A percentile compares a stretch with the other conserved stretches of the same genome.
These are phyloP conservation scores for Epichloe elymi DNA, from an alignment of 2,329 filamentous ascomycete genomes.

Conservation along the genomic window DNA sequence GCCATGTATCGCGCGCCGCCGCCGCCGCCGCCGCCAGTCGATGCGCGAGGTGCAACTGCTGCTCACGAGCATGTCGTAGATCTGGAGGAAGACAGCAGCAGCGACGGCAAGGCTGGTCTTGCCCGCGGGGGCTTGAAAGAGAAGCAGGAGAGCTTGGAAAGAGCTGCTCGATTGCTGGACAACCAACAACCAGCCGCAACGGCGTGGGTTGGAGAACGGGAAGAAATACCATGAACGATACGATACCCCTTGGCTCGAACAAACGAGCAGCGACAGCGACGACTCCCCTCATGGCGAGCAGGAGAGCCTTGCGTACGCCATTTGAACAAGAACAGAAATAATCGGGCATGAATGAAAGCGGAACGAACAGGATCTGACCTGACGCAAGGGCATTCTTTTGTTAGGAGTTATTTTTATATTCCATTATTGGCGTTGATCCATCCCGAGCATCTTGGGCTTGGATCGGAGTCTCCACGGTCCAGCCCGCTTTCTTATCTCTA, in stretches of 20 bases:
- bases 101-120: slow-evolving; percentile 8
- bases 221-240: not conserved
- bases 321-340: too few relatives aligned
- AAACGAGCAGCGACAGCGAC: not conserved
- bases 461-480: too few relatives aligned
- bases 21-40: slow-evolving; percentile 2
- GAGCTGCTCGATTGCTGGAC: slow-evolving; percentile 27
- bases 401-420: too few relatives aligned
- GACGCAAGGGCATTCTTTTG: too few relatives aligned
- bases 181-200: slow-evolving; percentile 9
- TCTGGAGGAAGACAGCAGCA: slow-evolving; percentile 14
- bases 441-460: too few relatives aligned
- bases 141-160: slow-evolving; percentile 25
- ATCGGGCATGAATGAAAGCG: too few relatives aligned
- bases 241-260: not conserved
- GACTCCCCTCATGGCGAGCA: too few relatives aligned
- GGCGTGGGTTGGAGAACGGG: not conserved
- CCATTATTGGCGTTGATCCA: not conserved
- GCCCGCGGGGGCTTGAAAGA: slow-evolving; percentile 17
- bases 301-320: too few relatives aligned
- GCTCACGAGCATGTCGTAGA: slow-evolving; percentile 11
- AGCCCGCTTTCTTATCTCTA: too few relatives aligned
- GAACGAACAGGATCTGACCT: too few relatives aligned
- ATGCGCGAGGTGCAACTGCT: slow-evolving; percentile 8
- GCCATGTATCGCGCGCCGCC: slow-evolving; percentile 22